Conservation (phyloP, 2,329 filamentous ascomycete species). For the Sordariomycetes sp. region DNA sequence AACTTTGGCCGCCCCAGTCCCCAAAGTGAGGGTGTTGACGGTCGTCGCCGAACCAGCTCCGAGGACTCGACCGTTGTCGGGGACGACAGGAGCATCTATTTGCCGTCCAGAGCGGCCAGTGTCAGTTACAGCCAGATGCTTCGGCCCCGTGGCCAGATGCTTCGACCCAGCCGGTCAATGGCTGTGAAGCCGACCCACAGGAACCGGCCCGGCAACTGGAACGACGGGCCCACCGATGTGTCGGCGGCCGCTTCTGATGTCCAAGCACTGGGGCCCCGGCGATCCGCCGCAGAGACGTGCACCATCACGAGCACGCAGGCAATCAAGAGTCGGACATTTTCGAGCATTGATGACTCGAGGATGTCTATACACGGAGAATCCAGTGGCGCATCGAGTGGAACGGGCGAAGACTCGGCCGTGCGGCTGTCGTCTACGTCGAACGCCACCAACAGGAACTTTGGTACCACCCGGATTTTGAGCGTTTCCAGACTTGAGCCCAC, state of each 20-base stretch:
- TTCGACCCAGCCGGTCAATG: background rate
- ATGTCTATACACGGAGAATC: background rate
- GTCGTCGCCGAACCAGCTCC: background rate
- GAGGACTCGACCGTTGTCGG: background rate
- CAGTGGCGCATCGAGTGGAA: background rate
- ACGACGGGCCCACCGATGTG: background rate
- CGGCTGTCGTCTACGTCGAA: background rate
- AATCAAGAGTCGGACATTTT: background rate
- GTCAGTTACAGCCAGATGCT: background rate
- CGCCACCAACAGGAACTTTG: background rate
- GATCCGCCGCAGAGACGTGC: background rate
- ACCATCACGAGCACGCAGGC: background rate
- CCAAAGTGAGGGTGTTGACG: background rate
- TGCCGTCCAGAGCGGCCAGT: background rate
- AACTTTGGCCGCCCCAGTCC: background rate
- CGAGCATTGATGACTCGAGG: background rate
- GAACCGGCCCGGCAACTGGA: background rate
- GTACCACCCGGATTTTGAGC: background rate
- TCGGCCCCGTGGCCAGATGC: background rate
- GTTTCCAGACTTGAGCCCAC: background rate
- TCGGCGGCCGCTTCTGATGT: background rate
- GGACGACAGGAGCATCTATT: background rate
- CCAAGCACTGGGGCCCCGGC: background rate
- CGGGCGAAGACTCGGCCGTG: background rate
- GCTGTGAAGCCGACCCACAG: background rate